Evolutionary conservation across 345 rosid genomes (phyloP).

Genomic region (Rhodamnia rubescens): DNA sequence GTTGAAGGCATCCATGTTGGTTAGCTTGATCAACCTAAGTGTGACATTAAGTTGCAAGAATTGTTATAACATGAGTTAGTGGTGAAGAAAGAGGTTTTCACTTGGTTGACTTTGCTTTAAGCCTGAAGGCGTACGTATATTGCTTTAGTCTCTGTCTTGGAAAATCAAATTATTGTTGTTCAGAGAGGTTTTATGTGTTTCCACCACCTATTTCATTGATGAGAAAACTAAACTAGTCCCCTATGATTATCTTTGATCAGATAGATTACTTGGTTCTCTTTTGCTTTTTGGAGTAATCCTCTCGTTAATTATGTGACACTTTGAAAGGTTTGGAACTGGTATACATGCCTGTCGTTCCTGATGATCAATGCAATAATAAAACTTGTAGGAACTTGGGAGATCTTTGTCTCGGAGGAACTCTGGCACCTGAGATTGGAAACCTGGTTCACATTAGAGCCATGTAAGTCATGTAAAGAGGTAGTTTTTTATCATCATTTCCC

Average conservation of each 20-base stretch:
- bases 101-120: not conserved
- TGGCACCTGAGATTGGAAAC: constrained; percentile 45
- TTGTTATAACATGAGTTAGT: not conserved
- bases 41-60: not conserved
- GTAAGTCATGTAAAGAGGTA: constrained; percentile 14
- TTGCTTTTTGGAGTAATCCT: not conserved
- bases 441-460: constrained; percentile 43
- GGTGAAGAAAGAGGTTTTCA: not conserved
- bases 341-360: not conserved
- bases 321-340: not conserved
- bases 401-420: constrained; percentile 53
- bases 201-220: not conserved
- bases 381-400: constrained; percentile 47
- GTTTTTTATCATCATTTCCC: not conserved
- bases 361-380: not conserved
- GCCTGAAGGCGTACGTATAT: not conserved
- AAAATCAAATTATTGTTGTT: not conserved
- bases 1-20: not conserved
- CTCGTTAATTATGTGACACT: not conserved
- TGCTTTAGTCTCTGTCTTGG: not conserved
- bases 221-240: not conserved
- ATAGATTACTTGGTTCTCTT: not conserved
- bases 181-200: not conserved
- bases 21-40: not conserved
- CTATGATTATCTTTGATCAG: not conserved